phyloP scores from a whole-genome alignment of 1,139 yeast species.

The Diutina sp. region DNA sequence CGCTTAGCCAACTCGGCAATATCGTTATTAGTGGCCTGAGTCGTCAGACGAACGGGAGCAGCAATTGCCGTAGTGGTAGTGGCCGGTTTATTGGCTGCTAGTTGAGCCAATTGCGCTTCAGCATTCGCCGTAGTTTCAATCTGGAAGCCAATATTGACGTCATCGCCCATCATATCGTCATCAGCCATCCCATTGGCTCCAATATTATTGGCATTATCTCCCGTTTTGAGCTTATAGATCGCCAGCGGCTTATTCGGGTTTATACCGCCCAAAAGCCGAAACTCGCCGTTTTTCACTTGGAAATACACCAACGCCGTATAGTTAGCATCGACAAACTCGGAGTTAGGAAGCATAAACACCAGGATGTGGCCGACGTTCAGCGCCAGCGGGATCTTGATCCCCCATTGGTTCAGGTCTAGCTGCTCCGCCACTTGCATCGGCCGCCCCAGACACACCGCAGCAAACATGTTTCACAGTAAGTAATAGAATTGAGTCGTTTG shows the following conservation, averaged over 20 bases:
- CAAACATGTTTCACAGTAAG: slow-evolving; percentile 24
- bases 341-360: slow-evolving; percentile 62
- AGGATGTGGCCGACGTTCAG: slow-evolving; percentile 60
- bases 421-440: slow-evolving; percentile 46
- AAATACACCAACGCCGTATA: slow-evolving; percentile 80
- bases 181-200: slow-evolving; percentile 8
- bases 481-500: neutral
- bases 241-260: slow-evolving; percentile 78
- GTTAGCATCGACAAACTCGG: slow-evolving; percentile 46
- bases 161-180: slow-evolving; percentile 18
- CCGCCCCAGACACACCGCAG: slow-evolving; percentile 45
- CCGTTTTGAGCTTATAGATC: slow-evolving; percentile 56
- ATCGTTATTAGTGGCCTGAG: slow-evolving; percentile 9
- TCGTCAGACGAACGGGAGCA: neutral
- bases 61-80: slow-evolving; percentile 4
- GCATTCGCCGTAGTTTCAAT: slow-evolving; percentile 66
- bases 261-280: slow-evolving; percentile 67
- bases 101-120: slow-evolving; percentile 27
- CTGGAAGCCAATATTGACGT: slow-evolving; percentile 65
- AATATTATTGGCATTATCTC: slow-evolving; percentile 23
- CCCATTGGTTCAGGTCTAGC: slow-evolving; percentile 51
- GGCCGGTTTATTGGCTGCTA: slow-evolving; percentile 3
- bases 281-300: slow-evolving; percentile 68
- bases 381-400: slow-evolving; percentile 49
- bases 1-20: slow-evolving; percentile 60